These are phyloP conservation scores for Claviceps capensis DNA, from an alignment of 2,329 filamentous ascomycete species.

Conservation along the genomic window DNA sequence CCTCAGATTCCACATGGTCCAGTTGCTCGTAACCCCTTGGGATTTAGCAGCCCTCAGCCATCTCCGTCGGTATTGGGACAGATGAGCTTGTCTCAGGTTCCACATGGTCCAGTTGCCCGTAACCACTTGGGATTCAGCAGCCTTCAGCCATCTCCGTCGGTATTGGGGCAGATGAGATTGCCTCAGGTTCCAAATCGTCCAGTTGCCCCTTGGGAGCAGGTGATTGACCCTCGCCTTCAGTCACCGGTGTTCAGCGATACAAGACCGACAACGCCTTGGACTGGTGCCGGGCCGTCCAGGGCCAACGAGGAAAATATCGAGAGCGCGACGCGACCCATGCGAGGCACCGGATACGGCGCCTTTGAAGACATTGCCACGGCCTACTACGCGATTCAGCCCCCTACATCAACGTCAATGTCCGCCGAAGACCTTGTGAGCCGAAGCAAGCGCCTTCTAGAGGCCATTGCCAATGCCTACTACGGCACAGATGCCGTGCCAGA, in stretches of 20 bases:
- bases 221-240: neutral
- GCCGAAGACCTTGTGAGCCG: conserved; percentile 15
- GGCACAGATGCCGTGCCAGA: conserved; percentile 10
- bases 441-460: conserved; percentile 13
- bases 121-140: too few relatives aligned
- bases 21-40: too few relatives aligned
- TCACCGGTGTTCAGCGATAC: neutral
- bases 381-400: conserved; percentile 13
- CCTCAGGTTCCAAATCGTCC: too few relatives aligned
- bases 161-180: too few relatives aligned
- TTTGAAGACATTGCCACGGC: conserved; percentile 15
- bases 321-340: conserved; percentile 11
- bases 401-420: conserved; percentile 10
- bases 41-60: too few relatives aligned
- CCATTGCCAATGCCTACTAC: conserved; percentile 11
- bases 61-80: too few relatives aligned
- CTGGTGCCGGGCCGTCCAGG: too few relatives aligned
- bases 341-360: conserved; percentile 13
- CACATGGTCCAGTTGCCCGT: too few relatives aligned
- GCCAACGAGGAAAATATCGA: conserved; percentile 10
- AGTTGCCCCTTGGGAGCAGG: neutral
- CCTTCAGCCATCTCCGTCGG: too few relatives aligned
- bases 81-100: too few relatives aligned
- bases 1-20: neutral
- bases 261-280: too few relatives aligned